Percentiles rank a stretch among this genome's conserved stretches.
Evolutionary conservation across 2,329 filamentous ascomycete genomes (phyloP).

Genomic region (Colletotrichum sp.): DNA sequence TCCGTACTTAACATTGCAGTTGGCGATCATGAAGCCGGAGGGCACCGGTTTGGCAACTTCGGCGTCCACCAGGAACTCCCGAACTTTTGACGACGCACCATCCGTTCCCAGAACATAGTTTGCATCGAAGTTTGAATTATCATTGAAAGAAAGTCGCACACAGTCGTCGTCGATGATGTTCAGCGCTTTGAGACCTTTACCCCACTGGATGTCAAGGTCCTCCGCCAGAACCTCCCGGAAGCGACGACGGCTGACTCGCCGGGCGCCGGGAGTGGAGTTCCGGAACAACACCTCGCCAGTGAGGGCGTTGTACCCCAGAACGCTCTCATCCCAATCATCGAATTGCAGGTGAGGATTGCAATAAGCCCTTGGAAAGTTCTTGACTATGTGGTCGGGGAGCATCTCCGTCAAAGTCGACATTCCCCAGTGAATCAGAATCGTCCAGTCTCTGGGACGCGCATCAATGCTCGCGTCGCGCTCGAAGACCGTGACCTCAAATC

Average conservation of each 20-base stretch:
- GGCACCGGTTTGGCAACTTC: slow-evolving; percentile 24
- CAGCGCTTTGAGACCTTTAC: slow-evolving; percentile 20
- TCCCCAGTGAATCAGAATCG: slow-evolving; percentile 45
- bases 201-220: slow-evolving; percentile 37
- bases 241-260: slow-evolving; percentile 38
- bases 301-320: slow-evolving; percentile 36
- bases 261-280: slow-evolving; percentile 33
- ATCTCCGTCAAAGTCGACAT: slow-evolving; percentile 37
- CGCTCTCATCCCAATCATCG: slow-evolving; percentile 30
- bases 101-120: slow-evolving; percentile 37
- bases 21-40: slow-evolving; percentile 35
- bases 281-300: slow-evolving; percentile 40
- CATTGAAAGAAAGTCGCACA: slow-evolving; percentile 29
- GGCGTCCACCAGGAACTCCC: slow-evolving; percentile 31
- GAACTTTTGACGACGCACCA: slow-evolving; percentile 32
- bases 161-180: not conserved
- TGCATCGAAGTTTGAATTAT: slow-evolving; percentile 24
- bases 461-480: slow-evolving; percentile 33
- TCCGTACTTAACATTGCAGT: slow-evolving; percentile 27
- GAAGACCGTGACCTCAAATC: slow-evolving; percentile 35
- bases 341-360: slow-evolving; percentile 39
- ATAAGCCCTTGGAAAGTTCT: slow-evolving; percentile 31
- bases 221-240: slow-evolving; percentile 35
- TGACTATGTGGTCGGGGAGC: slow-evolving; percentile 34
- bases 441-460: slow-evolving; percentile 39